phyloP scores from a whole-genome alignment of 2,329 filamentous ascomycete genomes.

The Fusarium miscanthi region DNA sequence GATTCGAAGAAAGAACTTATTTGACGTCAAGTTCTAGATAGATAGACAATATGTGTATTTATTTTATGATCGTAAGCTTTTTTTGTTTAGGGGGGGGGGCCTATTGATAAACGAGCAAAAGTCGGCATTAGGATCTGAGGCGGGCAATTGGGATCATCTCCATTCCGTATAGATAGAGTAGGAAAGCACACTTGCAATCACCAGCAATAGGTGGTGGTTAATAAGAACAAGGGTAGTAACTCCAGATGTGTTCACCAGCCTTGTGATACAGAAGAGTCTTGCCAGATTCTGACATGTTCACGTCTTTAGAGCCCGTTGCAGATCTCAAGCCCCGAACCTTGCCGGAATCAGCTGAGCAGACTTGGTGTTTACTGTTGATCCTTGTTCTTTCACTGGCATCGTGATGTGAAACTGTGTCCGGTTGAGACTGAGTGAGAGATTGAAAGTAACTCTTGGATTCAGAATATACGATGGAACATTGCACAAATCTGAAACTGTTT shows the following conservation, averaged over 20 bases:
- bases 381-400: neutral
- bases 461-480: neutral
- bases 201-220: neutral
- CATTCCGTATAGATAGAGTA: neutral
- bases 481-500: neutral
- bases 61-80: neutral
- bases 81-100: too few species aligned
- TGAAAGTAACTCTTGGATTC: neutral
- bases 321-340: neutral
- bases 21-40: conserved; percentile 37
- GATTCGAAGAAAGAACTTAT: conserved; percentile 50
- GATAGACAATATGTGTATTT: neutral
- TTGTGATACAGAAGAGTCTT: neutral
- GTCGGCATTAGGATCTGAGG: neutral
- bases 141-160: neutral
- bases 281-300: neutral
- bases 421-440: neutral
- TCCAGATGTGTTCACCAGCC: neutral
- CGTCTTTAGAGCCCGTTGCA: neutral
- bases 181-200: neutral
- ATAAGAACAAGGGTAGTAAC: neutral
- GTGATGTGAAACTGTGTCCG: neutral
- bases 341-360: neutral
- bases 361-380: neutral
- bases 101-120: neutral